Evolutionary conservation across 495 filamentous ascomycete genomes (phyloP), one percentile per base, ranked within the genome.

Genomic region (Podospora comata): DNA sequence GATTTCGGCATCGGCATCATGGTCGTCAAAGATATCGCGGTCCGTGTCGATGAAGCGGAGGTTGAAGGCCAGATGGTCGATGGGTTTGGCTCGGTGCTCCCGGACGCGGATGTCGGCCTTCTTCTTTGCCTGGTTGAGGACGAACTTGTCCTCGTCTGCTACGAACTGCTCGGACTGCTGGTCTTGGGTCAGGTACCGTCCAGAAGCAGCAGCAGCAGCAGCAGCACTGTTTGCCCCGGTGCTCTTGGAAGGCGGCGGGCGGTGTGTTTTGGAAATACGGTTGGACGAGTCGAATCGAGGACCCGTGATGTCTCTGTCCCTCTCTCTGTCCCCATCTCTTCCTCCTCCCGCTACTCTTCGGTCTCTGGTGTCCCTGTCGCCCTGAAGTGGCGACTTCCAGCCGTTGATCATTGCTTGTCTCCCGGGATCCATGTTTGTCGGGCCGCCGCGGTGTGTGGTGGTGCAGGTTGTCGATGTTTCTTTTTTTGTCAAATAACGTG

Each of bases 101-200:
- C 93, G 91, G n/a, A 98, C 93, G 5, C 95, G 89, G 66, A 99
- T 96, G 72, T 93, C 92, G 53, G 95, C 94, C 82, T 97, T 98
- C 82, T 96, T 98, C 81, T 97, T 98, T 28, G 95, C 90, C 77
- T 99, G 95, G 77, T 94, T 93, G 70, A 99, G 82, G 23, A 99
- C 95, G 74, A 99, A 99, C 64, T 90, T 86, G 79, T 98, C 95
- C 78, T 99, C 95, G 75, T 95, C 91, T 64, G 94, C 89, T 26
- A 99, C 90, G 86, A 96, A 99, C 72, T 89, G 83, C 54, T 89
- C 84, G 71, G 87, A 91, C 71, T 92, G 92, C 75, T 94, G 89
- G 65, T 92, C 91, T 66, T 82, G 79, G 4, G 78, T 83, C 55
- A 84, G 72, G 69, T 81, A 84, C 64, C 73, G 77, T 34, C 74